These are phyloP conservation scores for Anisogramma anomala DNA, from an alignment of 2,329 filamentous ascomycete species.

Conservation along the genomic window DNA sequence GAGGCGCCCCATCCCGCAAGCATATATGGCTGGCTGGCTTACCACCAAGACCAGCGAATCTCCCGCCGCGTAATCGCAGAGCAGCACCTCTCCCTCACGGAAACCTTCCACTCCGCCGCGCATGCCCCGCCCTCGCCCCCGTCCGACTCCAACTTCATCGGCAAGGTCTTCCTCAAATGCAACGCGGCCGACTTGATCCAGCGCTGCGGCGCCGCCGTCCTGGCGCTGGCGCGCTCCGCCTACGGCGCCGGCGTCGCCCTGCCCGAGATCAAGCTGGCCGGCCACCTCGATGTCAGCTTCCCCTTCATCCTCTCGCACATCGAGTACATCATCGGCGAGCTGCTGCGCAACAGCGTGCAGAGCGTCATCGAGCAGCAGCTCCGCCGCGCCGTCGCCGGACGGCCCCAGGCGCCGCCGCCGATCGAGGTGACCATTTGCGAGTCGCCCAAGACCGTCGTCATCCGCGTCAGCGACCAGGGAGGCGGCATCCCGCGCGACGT, in stretches of 20 bases:
- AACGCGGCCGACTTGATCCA: constrained; percentile 82
- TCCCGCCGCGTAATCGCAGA: constrained; percentile 94
- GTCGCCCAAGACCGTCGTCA: constrained; percentile 86
- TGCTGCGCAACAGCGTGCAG: constrained; percentile 89
- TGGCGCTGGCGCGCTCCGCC: constrained; percentile 60
- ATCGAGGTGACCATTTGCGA: constrained; percentile 94
- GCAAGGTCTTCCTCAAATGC: constrained; percentile 89
- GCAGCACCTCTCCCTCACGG: constrained; percentile 87
- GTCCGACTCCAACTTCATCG: constrained; percentile 71
- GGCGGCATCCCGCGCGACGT: constrained; percentile 81
- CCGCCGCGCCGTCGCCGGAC: constrained; percentile 24
- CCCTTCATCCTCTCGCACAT: constrained; percentile 93
- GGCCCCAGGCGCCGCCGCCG: constrained; percentile 49
- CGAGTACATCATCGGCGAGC: constrained; percentile 93
- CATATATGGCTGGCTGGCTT: constrained; percentile 1
- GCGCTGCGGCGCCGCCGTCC: constrained; percentile 65
- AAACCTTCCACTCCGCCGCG: constrained; percentile 84
- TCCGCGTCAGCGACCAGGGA: constrained; percentile 89
- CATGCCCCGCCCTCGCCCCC: constrained; percentile 66
- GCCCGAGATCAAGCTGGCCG: constrained; percentile 71
- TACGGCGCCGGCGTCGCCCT: constrained; percentile 62
- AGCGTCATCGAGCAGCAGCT: constrained; percentile 67
- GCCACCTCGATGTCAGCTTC: constrained; percentile 81
- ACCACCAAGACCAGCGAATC: constrained; percentile 53
- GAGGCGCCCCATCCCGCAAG: constrained; percentile 17